phyloP scores from a whole-genome alignment of 2,329 filamentous ascomycete species.

The Lachnum nothofagi region DNA sequence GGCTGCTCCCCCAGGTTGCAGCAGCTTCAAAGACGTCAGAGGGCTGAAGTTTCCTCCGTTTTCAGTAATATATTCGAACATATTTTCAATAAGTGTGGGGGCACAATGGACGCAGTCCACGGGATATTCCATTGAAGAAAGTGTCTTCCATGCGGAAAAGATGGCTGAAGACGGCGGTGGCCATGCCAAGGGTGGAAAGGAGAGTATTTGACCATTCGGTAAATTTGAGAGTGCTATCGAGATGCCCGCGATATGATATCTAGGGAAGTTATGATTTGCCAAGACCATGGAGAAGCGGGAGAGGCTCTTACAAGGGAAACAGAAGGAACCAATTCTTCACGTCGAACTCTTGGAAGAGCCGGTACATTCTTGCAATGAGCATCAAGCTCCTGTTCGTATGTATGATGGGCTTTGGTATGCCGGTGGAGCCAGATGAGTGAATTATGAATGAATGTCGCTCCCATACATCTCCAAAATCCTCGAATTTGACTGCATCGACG shows the following conservation, averaged over 20 bases:
- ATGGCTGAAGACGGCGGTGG: constrained; percentile 28
- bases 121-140: constrained; percentile 24
- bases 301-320: constrained; percentile 28
- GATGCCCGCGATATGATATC: constrained; percentile 31
- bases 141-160: constrained; percentile 27
- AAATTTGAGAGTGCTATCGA: constrained; percentile 30
- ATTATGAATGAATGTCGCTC: constrained; percentile 31
- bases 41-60: constrained; percentile 27
- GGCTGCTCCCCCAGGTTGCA: constrained; percentile 32
- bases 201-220: constrained; percentile 31
- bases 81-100: constrained; percentile 31
- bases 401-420: constrained; percentile 31
- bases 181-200: constrained; percentile 31
- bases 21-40: constrained; percentile 27
- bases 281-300: not conserved
- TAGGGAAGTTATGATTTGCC: constrained; percentile 7
- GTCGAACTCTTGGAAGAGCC: constrained; percentile 31
- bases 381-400: constrained; percentile 34
- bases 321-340: constrained; percentile 33
- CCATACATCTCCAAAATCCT: constrained; percentile 30
- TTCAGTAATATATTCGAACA: constrained; percentile 28
- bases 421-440: constrained; percentile 31
- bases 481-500: constrained; percentile 25
- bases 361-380: constrained; percentile 33
- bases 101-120: constrained; percentile 32